Evolutionary conservation across 2,329 filamentous ascomycete genomes (phyloP).

Genomic region (Colletotrichum endophyticum): DNA sequence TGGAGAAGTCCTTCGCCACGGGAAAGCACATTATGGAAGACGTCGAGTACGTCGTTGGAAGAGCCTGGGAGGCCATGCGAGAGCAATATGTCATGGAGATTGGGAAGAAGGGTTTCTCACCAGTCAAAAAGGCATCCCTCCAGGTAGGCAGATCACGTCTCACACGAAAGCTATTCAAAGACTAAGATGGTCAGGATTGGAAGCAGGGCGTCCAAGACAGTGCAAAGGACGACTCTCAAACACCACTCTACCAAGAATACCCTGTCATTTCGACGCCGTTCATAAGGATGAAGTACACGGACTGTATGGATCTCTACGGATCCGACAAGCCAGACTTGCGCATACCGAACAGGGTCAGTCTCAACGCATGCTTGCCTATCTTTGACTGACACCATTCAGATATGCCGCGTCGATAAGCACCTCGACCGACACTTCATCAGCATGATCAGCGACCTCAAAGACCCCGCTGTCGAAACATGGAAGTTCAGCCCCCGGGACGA

Average conservation of each 20-base stretch:
- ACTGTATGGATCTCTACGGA: slow-evolving; percentile 81
- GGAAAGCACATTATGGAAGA: slow-evolving; percentile 71
- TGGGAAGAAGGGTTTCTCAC: slow-evolving; percentile 32
- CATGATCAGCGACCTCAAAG: slow-evolving; percentile 74
- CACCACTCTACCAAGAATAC: slow-evolving; percentile 19
- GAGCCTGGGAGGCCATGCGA: slow-evolving; percentile 58
- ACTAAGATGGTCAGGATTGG: slow-evolving; percentile 6
- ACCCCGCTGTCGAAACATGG: slow-evolving; percentile 78
- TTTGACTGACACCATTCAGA: slow-evolving; percentile 47
- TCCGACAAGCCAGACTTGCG: slow-evolving; percentile 93
- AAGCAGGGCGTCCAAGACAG: slow-evolving; percentile 11
- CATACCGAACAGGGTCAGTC: slow-evolving; percentile 67
- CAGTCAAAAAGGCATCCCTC: slow-evolving; percentile 24
- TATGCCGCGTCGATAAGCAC: slow-evolving; percentile 68
- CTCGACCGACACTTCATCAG: slow-evolving; percentile 68
- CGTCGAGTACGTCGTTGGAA: slow-evolving; percentile 56
- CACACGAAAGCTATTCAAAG: no score
- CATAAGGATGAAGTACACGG: slow-evolving; percentile 69
- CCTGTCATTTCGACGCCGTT: slow-evolving; percentile 47
- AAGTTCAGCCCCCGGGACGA: slow-evolving; percentile 63
- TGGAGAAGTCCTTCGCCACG: slow-evolving; percentile 89
- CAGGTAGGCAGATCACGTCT: neutral
- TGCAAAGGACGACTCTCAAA: neutral
- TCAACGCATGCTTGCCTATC: neutral
- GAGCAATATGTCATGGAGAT: slow-evolving; percentile 38